phyloP scores from a whole-genome alignment of 495 filamentous ascomycete species.

The Daldinia concentrica region DNA sequence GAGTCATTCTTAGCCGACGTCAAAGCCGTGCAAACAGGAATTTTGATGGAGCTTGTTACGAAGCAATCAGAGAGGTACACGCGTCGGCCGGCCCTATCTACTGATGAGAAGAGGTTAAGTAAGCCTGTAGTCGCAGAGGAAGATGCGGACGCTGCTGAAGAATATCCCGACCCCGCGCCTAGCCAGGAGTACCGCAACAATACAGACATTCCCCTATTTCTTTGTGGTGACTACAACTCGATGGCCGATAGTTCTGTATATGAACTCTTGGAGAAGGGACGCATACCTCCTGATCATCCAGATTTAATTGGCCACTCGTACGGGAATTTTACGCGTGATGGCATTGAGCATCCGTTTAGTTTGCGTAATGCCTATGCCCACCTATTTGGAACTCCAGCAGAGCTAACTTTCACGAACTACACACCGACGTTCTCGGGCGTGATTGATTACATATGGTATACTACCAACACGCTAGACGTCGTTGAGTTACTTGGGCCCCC shows the following conservation, averaged over 20 bases:
- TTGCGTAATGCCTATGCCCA: constrained; percentile 85
- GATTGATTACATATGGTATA: constrained; percentile 98
- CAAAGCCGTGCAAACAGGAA: constrained; percentile 92
- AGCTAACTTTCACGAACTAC: constrained; percentile 94
- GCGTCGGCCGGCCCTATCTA: constrained; percentile 67
- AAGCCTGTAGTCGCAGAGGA: constrained; percentile 68
- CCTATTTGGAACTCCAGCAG: constrained; percentile 71
- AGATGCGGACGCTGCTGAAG: constrained; percentile 45
- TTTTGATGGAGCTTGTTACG: constrained; percentile 88
- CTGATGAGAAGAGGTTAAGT: constrained; percentile 80
- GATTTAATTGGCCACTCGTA: constrained; percentile 79
- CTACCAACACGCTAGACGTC: constrained; percentile 87
- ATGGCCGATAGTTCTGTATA: constrained; percentile 84
- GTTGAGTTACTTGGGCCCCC: constrained; percentile 88
- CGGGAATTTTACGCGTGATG: constrained; percentile 89
- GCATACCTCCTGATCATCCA: constrained; percentile 73
- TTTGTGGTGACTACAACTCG: constrained; percentile 97
- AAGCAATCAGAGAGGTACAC: constrained; percentile 85
- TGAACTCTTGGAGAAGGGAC: constrained; percentile 81
- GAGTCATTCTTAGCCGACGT: constrained; percentile 90
- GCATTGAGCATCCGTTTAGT: constrained; percentile 93
- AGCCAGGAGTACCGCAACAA: constrained; percentile 80
- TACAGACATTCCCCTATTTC: constrained; percentile 86
- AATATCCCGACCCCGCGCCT: constrained; percentile 59
- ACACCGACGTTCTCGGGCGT: constrained; percentile 89